Percentiles rank a stretch among this genome's conserved stretches.
Evolutionary conservation across 139 green algal genomes (phyloP).

Genomic region (Chloropicon primus): DNA sequence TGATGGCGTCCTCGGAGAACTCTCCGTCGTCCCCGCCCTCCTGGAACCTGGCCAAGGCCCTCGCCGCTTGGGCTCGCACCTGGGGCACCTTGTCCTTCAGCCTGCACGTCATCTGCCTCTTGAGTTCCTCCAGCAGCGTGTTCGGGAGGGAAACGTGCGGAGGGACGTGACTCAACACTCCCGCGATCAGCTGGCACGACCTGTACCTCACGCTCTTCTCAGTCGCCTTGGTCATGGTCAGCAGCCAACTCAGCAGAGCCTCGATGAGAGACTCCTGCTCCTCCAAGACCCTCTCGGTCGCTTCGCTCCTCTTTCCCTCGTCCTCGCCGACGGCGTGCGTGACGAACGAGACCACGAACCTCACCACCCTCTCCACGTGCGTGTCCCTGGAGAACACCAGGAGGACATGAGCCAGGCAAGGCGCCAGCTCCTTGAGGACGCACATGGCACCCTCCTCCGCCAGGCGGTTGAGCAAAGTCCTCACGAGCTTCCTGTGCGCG

Average conservation of each 20-base stretch:
- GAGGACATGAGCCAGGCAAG: constrained; percentile 18
- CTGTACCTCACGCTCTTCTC: constrained; percentile 27
- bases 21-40: constrained; percentile 24
- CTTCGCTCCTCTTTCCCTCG: constrained; percentile 5
- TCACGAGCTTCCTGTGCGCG: constrained; percentile 16
- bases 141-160: constrained; percentile 3
- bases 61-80: constrained; percentile 35
- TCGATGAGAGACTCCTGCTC: neutral
- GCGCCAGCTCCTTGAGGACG: constrained; percentile 13
- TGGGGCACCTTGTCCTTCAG: constrained; percentile 36
- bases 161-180: constrained; percentile 13
- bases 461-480: constrained; percentile 2
- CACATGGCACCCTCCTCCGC: neutral
- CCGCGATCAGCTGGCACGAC: constrained; percentile 24
- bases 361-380: constrained; percentile 24
- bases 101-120: constrained; percentile 26
- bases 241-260: constrained; percentile 15
- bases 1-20: constrained; percentile 32
- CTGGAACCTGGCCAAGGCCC: constrained; percentile 33
- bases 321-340: neutral
- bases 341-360: constrained; percentile 27
- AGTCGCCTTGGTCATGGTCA: constrained; percentile 16
- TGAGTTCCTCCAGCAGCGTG: constrained; percentile 20
- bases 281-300: constrained; percentile 24
- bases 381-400: constrained; percentile 17